phyloP scores from a whole-genome alignment of 129 eudicot genomes.

The Ambrosia artemisiifolia region DNA sequence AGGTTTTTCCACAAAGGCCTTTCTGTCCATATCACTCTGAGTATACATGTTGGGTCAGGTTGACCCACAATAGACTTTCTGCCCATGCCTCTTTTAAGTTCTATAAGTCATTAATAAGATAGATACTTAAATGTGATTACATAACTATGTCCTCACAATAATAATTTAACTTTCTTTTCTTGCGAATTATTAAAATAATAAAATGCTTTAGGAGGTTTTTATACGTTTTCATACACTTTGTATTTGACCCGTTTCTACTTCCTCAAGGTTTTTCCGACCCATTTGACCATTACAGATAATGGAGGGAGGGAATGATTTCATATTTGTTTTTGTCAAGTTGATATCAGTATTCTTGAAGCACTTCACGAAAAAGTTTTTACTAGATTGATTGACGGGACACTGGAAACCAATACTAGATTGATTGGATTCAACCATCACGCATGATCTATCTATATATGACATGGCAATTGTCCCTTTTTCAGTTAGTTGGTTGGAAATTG shows the following conservation, averaged over 20 bases:
- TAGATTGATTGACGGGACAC: slow-evolving; percentile 79
- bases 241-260: not conserved
- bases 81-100: not conserved
- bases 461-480: slow-evolving; percentile 2
- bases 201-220: not conserved
- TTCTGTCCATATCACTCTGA: not conserved
- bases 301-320: too few species aligned
- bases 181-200: not conserved
- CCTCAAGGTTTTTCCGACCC: not conserved
- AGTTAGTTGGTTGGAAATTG: not conserved
- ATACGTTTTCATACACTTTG: not conserved
- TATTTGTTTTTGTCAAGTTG: too few species aligned
- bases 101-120: not conserved
- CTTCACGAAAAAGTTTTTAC: too few species aligned
- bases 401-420: slow-evolving; percentile 64
- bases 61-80: too few species aligned
- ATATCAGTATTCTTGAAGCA: too few species aligned
- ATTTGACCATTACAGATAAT: too few species aligned
- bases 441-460: slow-evolving; percentile 1
- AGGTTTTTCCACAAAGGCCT: not conserved
- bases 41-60: too few species aligned
- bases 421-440: not conserved
- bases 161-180: not conserved
- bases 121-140: not conserved
- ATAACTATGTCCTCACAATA: not conserved